Evolutionary conservation across 1,139 yeast genomes (phyloP).

Genomic region (Taiozyma sp.): DNA sequence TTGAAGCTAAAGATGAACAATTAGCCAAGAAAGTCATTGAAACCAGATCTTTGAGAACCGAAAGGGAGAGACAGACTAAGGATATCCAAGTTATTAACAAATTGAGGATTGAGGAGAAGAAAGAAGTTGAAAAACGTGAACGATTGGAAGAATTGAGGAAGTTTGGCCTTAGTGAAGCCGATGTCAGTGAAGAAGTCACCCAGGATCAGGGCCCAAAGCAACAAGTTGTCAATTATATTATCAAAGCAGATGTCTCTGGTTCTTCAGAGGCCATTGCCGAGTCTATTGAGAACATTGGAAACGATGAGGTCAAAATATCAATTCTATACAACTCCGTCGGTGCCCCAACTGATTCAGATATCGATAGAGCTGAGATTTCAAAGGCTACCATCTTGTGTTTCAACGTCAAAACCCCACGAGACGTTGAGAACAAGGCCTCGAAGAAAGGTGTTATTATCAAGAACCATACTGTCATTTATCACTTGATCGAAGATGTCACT

Average conservation of each 20-base stretch:
- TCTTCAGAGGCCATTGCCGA: constrained; percentile 66
- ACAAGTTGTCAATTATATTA: constrained; percentile 54
- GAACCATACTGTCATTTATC: constrained; percentile 78
- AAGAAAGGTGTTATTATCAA: constrained; percentile 53
- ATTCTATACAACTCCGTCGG: constrained; percentile 81
- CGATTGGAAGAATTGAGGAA: constrained; percentile 49
- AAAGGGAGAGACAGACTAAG: constrained; percentile 55
- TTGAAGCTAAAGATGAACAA: constrained; percentile 72
- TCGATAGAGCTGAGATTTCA: constrained; percentile 76
- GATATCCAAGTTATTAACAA: constrained; percentile 72
- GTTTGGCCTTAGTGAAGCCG: constrained; percentile 49
- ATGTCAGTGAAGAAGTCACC: constrained; percentile 23
- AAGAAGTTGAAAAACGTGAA: constrained; percentile 42
- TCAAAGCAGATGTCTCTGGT: constrained; percentile 87
- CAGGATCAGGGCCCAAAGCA: constrained; percentile 23
- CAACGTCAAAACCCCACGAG: constrained; percentile 68
- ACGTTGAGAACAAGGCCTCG: constrained; percentile 57
- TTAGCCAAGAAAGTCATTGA: constrained; percentile 71
- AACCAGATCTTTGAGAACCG: constrained; percentile 53
- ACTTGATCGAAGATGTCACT: constrained; percentile 81
- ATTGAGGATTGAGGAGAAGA: constrained; percentile 35
- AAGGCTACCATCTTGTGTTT: constrained; percentile 74
- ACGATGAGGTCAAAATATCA: constrained; percentile 70
- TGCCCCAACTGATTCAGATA: constrained; percentile 75
- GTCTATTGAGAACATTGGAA: constrained; percentile 76